Base-by-base conservation (phyloP, 257 asterid genomes). In the Coffea eugenioides region DNA sequence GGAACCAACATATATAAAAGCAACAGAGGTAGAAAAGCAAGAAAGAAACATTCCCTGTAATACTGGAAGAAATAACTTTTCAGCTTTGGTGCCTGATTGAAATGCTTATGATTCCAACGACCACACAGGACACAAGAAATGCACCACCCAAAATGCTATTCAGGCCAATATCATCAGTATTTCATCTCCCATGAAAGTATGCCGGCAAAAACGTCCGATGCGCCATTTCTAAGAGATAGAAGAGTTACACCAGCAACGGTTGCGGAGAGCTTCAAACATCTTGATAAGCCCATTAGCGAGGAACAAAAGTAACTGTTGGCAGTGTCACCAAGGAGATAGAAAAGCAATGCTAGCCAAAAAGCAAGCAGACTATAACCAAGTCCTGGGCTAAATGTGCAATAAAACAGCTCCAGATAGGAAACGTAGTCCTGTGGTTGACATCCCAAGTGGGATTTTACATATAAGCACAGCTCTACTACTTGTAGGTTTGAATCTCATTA, bases 201-300 rank as follows among this genome's bases (percentile, higher is more conserved):
- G 54, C 82, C 71, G 14, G 77, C 54, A 21, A 86, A 79, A 11
- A 86, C 79, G 73, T 86, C 87, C 20, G 87, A 85, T 1, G 89
- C 87, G 6, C 87, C 89, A 80, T 86, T 86, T 67, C 85, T 85
- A n/a, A 86, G 71, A 6, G 89, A 79, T 23, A 86, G 80, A 49
- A 86, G 85, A 48, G 87, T 86, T 3, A 81, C 79, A 20, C 89
- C 89, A 39, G 87, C 86, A 39, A 86, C 12, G 5, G 83, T 67
- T 4, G 87, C 87, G 13, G 87, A 75, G 27, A 83, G 80, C 71
- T 81, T 80, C 71, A 83, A 59, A 43, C 20, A 46, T 43, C 61
- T 74, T 31, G 87, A 86, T 18, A 86, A 36, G 21, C 82, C 82
- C 31, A 78, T 85, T 5, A 86, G 80, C 39, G 85, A 86, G 75